Base-by-base conservation (phyloP, 2,329 filamentous ascomycete genomes). In the Arthrobotrys sphaeroides region DNA sequence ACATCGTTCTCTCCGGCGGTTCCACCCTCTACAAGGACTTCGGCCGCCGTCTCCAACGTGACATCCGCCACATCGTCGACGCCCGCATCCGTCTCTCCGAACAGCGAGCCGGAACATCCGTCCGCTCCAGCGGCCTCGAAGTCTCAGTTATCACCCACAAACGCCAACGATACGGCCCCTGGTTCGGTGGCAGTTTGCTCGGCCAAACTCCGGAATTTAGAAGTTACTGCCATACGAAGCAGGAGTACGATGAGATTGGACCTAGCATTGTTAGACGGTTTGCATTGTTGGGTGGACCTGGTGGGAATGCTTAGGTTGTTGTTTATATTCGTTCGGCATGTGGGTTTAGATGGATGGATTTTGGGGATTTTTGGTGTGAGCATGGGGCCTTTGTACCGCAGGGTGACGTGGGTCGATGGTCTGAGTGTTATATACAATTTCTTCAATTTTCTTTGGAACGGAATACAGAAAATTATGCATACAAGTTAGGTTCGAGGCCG, bases 1-100 rank as follows among this genome's bases (percentile, higher is more conserved):
- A 99, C 85, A 99, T 99, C 84, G 95, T 99, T 36, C 87, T 99
- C 38, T 98, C 94, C 2, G 95, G 95, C 82, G 95, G 95, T 80
- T 97, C 94, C 79, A 99, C 95, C 20, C 86, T 99, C 77, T 99
- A 98, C 88, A 97, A 98, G 84, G 94, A 99, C 84, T 99, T 99
- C 84, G 95, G 95, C 24, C 90, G 95, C 79, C 89, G 95, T 82
- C 87, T 99, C 85, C 96, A 99, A 85, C 90, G 95, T 82, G 96
- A 99, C 82, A 99, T 99, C 82, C 92, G 95, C 84, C 93, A 97
- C 82, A 85, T 99, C 73, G 95, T 98, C 43, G 95, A 99, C 81
- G 93, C 90, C 16, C 89, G 95, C 79, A 97, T 99, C 82, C 90
- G 91, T 80, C 93, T 93, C 16, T 97, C 93, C 77, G 96, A 99